Evolutionary conservation across 805 yeast genomes (phyloP), one percentile per base, ranked within the genome.

Genomic region (Soucietia sequanensis): DNA sequence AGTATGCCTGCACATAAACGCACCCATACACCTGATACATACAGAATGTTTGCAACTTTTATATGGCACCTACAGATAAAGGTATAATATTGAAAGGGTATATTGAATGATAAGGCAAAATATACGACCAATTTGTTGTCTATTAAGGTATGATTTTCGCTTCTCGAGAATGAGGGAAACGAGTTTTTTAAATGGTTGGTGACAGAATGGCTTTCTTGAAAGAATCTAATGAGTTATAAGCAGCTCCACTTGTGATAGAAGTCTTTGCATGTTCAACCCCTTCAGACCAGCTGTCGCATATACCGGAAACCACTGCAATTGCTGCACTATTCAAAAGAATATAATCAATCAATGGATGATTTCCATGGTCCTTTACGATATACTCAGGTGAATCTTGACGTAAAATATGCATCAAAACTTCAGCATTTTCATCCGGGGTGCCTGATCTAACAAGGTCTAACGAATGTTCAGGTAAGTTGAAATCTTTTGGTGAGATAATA

Each of bases 261-360:
- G 72, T 60, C 43, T 79, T 74, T 1, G 98, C 98, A 15, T 79
- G 50, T 35, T 62, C 65, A 4, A 87, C 91, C 19, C 98, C 99
- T 6, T 78, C 72, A 38, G 69, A 75, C 93, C 95, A 93, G 46
- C 73, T 62, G 16, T 56, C 57, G 2, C 88, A 80, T 6, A 68
- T 54, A 2, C 95, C 95, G 9, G 83, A 72, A 16, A 89, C 78
- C 20, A 84, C 86, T 1, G 91, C 90, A 38, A 93, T 65, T 0
- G 96, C 96, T 3, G 90, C 90, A 14, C 95, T 73, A 58, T 93
- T 93, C 73, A 93, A 61, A 38, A 91, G 58, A n/a, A 93, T 93
- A 62, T 90, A 93, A 61, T 93, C 96, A 33, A 81, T 79, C 11
- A 90, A 62, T 3, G 98, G 86, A 34, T 68, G 71, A 46, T 63